These are phyloP conservation scores for Camillea tinctor DNA, from an alignment of 2,329 filamentous ascomycete genomes.

Conservation along the genomic window DNA sequence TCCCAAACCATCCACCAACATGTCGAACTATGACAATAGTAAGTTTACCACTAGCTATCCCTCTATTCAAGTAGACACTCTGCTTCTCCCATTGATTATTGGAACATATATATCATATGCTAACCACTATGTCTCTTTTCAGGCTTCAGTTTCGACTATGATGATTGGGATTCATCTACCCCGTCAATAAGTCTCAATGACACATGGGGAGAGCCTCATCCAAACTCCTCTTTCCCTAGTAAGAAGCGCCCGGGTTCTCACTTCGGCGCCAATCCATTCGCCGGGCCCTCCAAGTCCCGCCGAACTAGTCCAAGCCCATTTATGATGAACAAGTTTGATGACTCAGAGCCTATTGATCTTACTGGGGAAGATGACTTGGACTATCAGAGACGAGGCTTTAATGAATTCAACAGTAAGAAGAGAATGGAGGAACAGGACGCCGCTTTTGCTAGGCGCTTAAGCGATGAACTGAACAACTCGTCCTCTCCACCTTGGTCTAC, in stretches of 20 bases:
- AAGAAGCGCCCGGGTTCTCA: conserved; percentile 30
- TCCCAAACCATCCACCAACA: background rate
- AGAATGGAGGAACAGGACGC: conserved; percentile 35
- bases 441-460: conserved; percentile 20
- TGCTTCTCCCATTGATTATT: background rate
- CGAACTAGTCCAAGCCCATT: conserved; percentile 28
- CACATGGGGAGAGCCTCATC: background rate
- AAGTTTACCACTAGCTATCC: background rate
- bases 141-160: background rate
- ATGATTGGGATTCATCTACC: background rate
- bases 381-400: conserved; percentile 34
- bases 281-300: conserved; percentile 32
- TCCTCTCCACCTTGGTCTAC: background rate
- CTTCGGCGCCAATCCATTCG: conserved; percentile 11
- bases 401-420: conserved; percentile 37
- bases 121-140: background rate
- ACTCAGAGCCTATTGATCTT: conserved; percentile 38
- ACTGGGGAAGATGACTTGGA: conserved; percentile 36
- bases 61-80: background rate
- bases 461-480: conserved; percentile 9
- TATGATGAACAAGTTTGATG: conserved; percentile 5
- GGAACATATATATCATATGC: background rate
- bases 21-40: background rate
- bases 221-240: background rate
- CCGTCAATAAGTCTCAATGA: background rate